Conservation (phyloP, 495 filamentous ascomycete species). For the Pyrenula massariospora region DNA sequence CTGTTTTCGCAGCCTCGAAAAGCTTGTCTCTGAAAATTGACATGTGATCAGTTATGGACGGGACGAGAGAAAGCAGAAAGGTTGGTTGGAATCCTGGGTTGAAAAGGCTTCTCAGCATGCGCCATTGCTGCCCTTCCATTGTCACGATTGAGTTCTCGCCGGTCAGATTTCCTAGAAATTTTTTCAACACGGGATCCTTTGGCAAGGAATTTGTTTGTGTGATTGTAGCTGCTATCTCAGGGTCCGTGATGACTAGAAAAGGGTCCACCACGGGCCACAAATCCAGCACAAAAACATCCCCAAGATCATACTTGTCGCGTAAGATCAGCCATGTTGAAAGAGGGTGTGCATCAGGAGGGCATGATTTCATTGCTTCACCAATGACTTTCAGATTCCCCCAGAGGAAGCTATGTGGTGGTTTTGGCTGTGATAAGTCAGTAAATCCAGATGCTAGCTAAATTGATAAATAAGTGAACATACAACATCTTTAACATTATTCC, state of each 20-base stretch:
- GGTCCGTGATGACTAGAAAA: constrained; percentile 6
- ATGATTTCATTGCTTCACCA: background rate
- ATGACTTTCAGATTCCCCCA: background rate
- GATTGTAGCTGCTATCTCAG: constrained; percentile 5
- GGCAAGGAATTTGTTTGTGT: constrained; percentile 4
- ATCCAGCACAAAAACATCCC: constrained; percentile 11
- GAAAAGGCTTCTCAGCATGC: constrained; percentile 2
- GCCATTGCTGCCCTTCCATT: constrained; percentile 4
- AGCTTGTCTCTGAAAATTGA: constrained; percentile 1
- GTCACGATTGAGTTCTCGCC: constrained; percentile 5
- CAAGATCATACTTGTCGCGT: constrained; percentile 7
- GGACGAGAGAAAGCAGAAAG: constrained; percentile 2
- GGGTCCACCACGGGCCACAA: constrained; percentile 10
- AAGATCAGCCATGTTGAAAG: background rate
- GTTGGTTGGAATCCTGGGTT: constrained; percentile 3
- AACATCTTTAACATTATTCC: background rate
- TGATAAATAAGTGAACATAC: background rate
- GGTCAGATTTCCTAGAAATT: constrained; percentile 4
- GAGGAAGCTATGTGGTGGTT: background rate
- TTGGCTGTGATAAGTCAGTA: background rate
- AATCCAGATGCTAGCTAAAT: background rate
- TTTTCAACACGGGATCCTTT: constrained; percentile 3
- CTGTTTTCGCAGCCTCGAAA: background rate
- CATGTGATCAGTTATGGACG: constrained; percentile 2
- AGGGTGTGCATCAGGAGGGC: background rate